These are phyloP conservation scores for Starmerella gropengiesseri DNA, from an alignment of 805 yeast genomes.

Conservation along the genomic window DNA sequence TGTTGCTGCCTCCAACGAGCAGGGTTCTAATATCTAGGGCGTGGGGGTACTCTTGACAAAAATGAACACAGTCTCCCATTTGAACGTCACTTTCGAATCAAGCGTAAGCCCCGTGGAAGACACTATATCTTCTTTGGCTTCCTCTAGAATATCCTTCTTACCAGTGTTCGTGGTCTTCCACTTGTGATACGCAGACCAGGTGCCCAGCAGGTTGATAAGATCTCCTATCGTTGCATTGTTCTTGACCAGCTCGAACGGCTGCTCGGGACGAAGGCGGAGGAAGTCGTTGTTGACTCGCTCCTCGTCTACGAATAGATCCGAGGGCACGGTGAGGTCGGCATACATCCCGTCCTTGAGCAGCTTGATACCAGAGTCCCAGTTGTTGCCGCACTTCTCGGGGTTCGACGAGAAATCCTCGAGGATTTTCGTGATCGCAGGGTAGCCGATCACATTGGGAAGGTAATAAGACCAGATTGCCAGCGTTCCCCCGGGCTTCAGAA, in stretches of 20 bases:
- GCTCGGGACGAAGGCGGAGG: slow-evolving; percentile 15
- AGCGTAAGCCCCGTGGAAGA: slow-evolving; percentile 38
- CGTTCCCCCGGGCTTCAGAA: slow-evolving; percentile 53
- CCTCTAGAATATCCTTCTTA: slow-evolving; percentile 39
- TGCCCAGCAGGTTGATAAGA: slow-evolving; percentile 44
- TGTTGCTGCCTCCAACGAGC: no score
- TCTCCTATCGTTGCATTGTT: slow-evolving; percentile 33
- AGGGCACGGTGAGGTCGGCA: slow-evolving; percentile 38
- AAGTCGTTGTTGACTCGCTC: slow-evolving; percentile 27
- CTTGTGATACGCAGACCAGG: slow-evolving; percentile 63
- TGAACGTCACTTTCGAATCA: slow-evolving; percentile 34
- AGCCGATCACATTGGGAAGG: slow-evolving; percentile 49
- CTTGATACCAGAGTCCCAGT: slow-evolving; percentile 79
- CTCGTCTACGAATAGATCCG: slow-evolving; percentile 35
- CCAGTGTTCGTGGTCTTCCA: slow-evolving; percentile 40
- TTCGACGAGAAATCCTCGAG: slow-evolving; percentile 43
- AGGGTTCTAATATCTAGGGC: no score
- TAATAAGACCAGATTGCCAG: slow-evolving; percentile 72
- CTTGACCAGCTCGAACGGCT: slow-evolving; percentile 22
- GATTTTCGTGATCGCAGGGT: slow-evolving; percentile 44
- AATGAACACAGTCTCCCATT: slow-evolving; percentile 39
- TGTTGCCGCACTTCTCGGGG: slow-evolving; percentile 38
- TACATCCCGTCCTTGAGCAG: slow-evolving; percentile 41
- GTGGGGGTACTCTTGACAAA: slow-evolving; percentile 9
- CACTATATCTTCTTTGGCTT: slow-evolving; percentile 38